phyloP scores from a whole-genome alignment of 1,284 basidiomycete species.

The Anthracocystis panici-leucophaei region DNA sequence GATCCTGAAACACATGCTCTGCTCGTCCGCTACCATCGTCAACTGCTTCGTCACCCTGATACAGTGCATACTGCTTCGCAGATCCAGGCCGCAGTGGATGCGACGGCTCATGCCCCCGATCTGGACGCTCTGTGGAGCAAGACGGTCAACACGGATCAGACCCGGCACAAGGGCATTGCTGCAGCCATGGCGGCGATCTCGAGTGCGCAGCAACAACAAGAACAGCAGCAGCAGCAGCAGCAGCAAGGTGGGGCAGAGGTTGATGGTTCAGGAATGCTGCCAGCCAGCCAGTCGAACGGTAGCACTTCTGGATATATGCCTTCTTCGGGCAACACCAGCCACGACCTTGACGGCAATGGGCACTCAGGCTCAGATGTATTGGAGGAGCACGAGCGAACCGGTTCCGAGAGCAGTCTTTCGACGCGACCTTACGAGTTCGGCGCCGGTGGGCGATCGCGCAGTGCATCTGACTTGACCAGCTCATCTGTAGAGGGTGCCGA shows the following conservation, averaged over 20 bases:
- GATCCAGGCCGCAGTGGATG: slow-evolving; percentile 48
- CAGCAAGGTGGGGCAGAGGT: background rate
- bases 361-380: background rate
- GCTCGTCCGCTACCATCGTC: slow-evolving; percentile 47
- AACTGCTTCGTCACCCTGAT: slow-evolving; percentile 48
- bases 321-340: slow-evolving; percentile 34
- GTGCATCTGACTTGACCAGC: slow-evolving; percentile 43
- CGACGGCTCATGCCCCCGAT: slow-evolving; percentile 44
- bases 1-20: slow-evolving; percentile 53
- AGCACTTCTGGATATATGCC: slow-evolving; percentile 14
- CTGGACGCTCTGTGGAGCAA: slow-evolving; percentile 62
- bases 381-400: slow-evolving; percentile 31
- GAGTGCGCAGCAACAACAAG: slow-evolving; percentile 7
- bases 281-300: slow-evolving; percentile 25
- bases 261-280: slow-evolving; percentile 4
- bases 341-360: slow-evolving; percentile 28
- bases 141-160: slow-evolving; percentile 51
- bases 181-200: slow-evolving; percentile 3
- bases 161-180: slow-evolving; percentile 23
- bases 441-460: slow-evolving; percentile 28
- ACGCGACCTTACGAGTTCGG: slow-evolving; percentile 17
- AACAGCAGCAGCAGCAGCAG: slow-evolving; percentile 2
- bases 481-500: slow-evolving; percentile 31
- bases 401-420: slow-evolving; percentile 38
- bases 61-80: slow-evolving; percentile 53